Evolutionary conservation across 139 green algal species (phyloP).

Genomic region (Coelastrella sp.): DNA sequence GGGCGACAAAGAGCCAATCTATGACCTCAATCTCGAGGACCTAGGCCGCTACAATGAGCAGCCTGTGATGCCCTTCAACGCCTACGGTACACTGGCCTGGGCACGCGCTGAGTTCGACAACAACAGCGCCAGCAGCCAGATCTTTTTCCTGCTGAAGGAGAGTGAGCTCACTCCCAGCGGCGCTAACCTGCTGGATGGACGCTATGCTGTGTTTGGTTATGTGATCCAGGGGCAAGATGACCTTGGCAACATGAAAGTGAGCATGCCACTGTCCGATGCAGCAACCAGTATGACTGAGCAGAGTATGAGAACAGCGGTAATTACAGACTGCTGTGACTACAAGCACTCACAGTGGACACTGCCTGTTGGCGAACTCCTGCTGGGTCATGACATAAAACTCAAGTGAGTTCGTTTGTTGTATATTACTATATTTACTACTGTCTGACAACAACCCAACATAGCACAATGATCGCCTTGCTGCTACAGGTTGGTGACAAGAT

Average conservation of each 20-base stretch:
- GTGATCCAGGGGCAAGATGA: conserved; percentile 78
- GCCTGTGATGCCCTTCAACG: conserved; percentile 97
- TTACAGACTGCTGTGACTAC: too few relatives aligned
- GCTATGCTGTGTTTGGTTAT: conserved; percentile 99
- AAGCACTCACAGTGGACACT: too few relatives aligned
- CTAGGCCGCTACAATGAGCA: conserved; percentile 89
- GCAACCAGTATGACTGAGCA: neutral
- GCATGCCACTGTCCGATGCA: neutral
- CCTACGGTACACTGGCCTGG: conserved; percentile 96
- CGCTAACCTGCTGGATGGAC: conserved; percentile 97
- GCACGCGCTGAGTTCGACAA: conserved; percentile 96
- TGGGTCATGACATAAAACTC: neutral
- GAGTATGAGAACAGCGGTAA: neutral
- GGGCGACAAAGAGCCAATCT: conserved; percentile 94
- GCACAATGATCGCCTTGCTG: neutral
- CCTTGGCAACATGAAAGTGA: conserved; percentile 63
- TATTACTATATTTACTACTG: neutral
- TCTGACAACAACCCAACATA: neutral
- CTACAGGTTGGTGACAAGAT: conserved; percentile 89
- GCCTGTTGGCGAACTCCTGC: too few relatives aligned
- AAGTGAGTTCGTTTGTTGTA: neutral
- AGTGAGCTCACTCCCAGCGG: conserved; percentile 96
- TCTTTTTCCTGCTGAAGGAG: conserved; percentile 99
- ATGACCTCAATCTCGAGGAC: conserved; percentile 97
- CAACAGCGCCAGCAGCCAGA: conserved; percentile 76